Evolutionary conservation across 2,329 filamentous ascomycete genomes (phyloP).

Genomic region (Colletotrichum chrysophilum): DNA sequence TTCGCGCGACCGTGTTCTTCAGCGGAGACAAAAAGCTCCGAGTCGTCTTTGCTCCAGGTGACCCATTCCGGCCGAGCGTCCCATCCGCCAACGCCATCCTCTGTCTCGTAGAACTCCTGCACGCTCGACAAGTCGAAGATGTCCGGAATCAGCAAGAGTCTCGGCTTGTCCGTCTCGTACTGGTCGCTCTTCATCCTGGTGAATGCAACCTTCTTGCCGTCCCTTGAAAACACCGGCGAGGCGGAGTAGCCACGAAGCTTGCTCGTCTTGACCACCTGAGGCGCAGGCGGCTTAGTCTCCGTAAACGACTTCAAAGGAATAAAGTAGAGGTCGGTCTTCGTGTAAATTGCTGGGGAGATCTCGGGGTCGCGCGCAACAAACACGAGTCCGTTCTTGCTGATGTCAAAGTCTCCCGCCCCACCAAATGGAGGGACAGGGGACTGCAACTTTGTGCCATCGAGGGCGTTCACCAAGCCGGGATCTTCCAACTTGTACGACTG

Average conservation of each 20-base stretch:
- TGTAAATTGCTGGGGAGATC: slow-evolving; percentile 74
- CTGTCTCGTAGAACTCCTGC: slow-evolving; percentile 65
- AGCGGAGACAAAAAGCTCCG: slow-evolving; percentile 73
- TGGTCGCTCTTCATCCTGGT: slow-evolving; percentile 76
- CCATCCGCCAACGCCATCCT: slow-evolving; percentile 69
- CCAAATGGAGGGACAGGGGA: slow-evolving; percentile 81
- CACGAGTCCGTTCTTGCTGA: slow-evolving; percentile 67
- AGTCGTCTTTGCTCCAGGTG: slow-evolving; percentile 63
- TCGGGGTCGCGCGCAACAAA: slow-evolving; percentile 79
- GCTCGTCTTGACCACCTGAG: slow-evolving; percentile 60
- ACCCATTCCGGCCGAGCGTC: slow-evolving; percentile 62
- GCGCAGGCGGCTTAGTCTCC: slow-evolving; percentile 53
- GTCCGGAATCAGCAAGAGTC: slow-evolving; percentile 69
- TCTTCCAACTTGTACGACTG: slow-evolving; percentile 46
- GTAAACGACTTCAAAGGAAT: slow-evolving; percentile 68
- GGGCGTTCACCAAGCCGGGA: slow-evolving; percentile 64
- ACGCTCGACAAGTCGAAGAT: slow-evolving; percentile 61
- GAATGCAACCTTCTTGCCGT: slow-evolving; percentile 76
- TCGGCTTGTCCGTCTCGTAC: slow-evolving; percentile 83
- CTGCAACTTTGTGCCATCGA: slow-evolving; percentile 64
- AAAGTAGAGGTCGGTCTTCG: slow-evolving; percentile 82
- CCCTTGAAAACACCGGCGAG: slow-evolving; percentile 74
- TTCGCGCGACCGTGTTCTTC: slow-evolving; percentile 70
- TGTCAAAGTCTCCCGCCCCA: slow-evolving; percentile 80
- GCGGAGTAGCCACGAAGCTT: slow-evolving; percentile 68